Percentiles rank a stretch among this genome's conserved stretches.
Evolutionary conservation across 352 stramenopile species (phyloP).

Genomic region (Ophiocytium majus): DNA sequence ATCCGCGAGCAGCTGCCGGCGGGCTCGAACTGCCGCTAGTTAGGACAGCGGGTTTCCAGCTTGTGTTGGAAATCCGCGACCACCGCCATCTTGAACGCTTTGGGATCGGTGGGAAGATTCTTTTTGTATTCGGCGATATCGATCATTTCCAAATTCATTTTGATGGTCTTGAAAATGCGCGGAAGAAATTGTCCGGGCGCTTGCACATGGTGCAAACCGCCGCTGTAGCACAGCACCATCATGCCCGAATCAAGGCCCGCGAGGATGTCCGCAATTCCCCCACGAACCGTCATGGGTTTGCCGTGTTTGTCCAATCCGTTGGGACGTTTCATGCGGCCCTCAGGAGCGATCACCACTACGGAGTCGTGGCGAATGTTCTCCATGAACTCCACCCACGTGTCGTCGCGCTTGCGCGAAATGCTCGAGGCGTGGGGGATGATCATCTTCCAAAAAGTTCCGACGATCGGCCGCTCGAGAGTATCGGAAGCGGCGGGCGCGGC

Average conservation of each 20-base stretch:
- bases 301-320: not conserved
- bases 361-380: not conserved
- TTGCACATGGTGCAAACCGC: not conserved
- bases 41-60: not conserved
- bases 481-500: not conserved
- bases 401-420: not conserved
- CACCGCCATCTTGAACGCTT: not conserved
- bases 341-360: slow-evolving; percentile 1
- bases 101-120: not conserved
- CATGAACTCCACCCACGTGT: not conserved
- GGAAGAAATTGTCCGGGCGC: not conserved
- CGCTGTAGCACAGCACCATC: not conserved
- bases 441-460: slow-evolving; percentile 2
- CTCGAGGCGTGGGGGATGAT: not conserved
- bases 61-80: not conserved
- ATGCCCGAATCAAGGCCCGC: not conserved
- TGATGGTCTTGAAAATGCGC: not conserved
- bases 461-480: not conserved
- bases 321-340: not conserved
- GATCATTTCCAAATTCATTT: not conserved
- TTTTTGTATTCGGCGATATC: not conserved
- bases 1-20: too few relatives aligned
- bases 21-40: not conserved
- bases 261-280: slow-evolving; percentile 7
- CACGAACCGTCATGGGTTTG: not conserved